These are phyloP conservation scores for Vitis amurensis DNA, from an alignment of 164 flowering plant genomes.

Conservation along the genomic window DNA sequence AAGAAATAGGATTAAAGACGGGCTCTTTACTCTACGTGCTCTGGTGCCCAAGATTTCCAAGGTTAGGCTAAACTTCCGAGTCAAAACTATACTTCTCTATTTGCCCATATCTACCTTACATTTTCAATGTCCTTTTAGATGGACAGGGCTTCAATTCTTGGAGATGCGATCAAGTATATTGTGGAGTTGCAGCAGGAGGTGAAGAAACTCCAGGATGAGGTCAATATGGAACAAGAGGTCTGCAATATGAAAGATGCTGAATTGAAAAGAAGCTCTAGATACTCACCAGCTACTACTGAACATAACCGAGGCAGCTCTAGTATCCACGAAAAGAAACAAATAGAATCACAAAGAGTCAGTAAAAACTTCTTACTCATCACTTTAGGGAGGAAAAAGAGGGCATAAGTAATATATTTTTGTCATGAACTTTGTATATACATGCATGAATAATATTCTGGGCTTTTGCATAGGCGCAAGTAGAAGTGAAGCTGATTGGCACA, in stretches of 20 bases:
- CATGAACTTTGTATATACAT: too few species aligned
- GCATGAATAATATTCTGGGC: too few species aligned
- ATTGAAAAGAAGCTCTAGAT: neutral
- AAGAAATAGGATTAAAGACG: conserved; percentile 44
- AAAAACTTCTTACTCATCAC: neutral
- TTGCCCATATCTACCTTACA: too few species aligned
- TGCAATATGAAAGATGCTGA: conserved; percentile 8
- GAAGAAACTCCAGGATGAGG: conserved; percentile 38
- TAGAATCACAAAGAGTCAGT: conserved; percentile 21
- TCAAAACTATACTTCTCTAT: too few species aligned
- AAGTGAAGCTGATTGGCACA: conserved; percentile 46
- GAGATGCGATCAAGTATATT: conserved; percentile 59
- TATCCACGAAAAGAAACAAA: conserved; percentile 9
- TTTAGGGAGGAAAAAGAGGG: neutral
- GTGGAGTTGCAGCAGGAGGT: conserved; percentile 38
- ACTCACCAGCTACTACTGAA: neutral
- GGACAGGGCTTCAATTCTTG: conserved; percentile 55
- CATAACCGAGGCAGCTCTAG: conserved; percentile 1
- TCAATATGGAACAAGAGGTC: conserved; percentile 33
- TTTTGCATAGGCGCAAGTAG: conserved; percentile 41
- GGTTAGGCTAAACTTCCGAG: conserved; percentile 21
- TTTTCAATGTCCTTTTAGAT: conserved; percentile 32
- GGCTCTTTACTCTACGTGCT: conserved; percentile 48
- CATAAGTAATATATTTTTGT: neutral
- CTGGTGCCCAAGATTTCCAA: conserved; percentile 69